phyloP scores from a whole-genome alignment of 257 asterid species.

The Lycium ferocissimum region DNA sequence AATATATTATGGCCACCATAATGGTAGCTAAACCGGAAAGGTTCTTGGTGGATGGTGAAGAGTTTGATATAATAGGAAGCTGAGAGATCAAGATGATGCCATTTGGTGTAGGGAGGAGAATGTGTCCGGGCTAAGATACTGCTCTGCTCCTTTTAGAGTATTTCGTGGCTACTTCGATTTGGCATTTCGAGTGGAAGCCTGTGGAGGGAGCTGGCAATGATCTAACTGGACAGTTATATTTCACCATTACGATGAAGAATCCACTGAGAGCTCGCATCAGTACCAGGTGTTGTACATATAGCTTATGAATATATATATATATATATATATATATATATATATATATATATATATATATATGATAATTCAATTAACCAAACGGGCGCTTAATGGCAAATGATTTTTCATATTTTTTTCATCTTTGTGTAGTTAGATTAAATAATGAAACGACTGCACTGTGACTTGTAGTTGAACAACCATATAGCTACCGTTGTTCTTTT shows the following conservation, averaged over 20 bases:
- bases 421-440: too few relatives aligned
- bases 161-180: not conserved
- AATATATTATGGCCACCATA: too few relatives aligned
- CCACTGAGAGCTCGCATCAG: not conserved
- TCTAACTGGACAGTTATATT: not conserved
- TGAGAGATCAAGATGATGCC: conserved; percentile 20
- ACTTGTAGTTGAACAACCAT: too few relatives aligned
- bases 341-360: too few relatives aligned
- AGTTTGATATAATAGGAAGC: not conserved
- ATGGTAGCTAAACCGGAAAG: conserved; percentile 3
- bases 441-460: too few relatives aligned
- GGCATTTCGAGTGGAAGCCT: not conserved
- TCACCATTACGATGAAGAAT: conserved; percentile 2
- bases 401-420: too few relatives aligned
- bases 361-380: too few relatives aligned
- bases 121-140: not conserved
- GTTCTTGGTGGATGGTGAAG: not conserved
- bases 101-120: conserved; percentile 6
- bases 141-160: not conserved
- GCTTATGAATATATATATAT: too few relatives aligned
- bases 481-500: too few relatives aligned
- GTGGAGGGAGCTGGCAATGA: not conserved
- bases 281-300: too few relatives aligned
- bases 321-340: too few relatives aligned
- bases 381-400: too few relatives aligned